These are phyloP conservation scores for Boehmeria nivea DNA, from an alignment of 306 rosid species.

Conservation along the genomic window DNA sequence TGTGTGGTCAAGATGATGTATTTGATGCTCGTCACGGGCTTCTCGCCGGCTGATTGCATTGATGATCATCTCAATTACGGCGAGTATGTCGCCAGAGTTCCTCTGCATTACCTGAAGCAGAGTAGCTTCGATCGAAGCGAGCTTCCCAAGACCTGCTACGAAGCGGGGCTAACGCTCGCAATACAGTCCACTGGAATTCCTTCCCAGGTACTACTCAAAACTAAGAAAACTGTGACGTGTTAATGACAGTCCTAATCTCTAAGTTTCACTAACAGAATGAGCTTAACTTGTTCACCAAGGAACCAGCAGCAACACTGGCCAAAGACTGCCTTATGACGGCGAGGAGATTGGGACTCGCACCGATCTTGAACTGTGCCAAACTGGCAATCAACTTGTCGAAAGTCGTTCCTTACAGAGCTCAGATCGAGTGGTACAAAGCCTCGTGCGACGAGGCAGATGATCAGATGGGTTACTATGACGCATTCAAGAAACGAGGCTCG, in stretches of 20 bases:
- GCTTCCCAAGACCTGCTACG: conserved; percentile 60
- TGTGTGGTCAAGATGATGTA: conserved; percentile 68
- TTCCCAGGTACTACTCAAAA: conserved; percentile 39
- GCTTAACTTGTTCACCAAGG: conserved; percentile 33
- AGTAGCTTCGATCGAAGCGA: conserved; percentile 23
- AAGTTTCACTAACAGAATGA: background rate
- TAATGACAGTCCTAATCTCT: background rate
- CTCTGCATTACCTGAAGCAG: conserved; percentile 35
- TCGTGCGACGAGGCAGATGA: conserved; percentile 49
- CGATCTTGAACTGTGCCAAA: conserved; percentile 46
- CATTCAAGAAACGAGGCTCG: conserved; percentile 52
- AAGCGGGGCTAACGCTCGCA: conserved; percentile 71
- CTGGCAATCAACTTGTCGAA: conserved; percentile 56
- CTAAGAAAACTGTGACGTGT: too few relatives aligned
- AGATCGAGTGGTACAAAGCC: conserved; percentile 76
- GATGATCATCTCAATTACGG: conserved; percentile 82
- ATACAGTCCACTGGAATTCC: conserved; percentile 58
- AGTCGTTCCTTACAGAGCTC: conserved; percentile 57
- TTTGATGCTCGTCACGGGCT: conserved; percentile 38
- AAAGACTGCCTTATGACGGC: conserved; percentile 63
- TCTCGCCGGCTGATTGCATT: conserved; percentile 41
- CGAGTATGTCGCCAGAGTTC: conserved; percentile 41
- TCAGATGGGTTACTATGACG: conserved; percentile 67
- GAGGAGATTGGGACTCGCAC: conserved; percentile 58
- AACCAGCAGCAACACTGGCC: conserved; percentile 27